Evolutionary conservation across 805 yeast species (phyloP).

Genomic region (Starmerella stigmatis): DNA sequence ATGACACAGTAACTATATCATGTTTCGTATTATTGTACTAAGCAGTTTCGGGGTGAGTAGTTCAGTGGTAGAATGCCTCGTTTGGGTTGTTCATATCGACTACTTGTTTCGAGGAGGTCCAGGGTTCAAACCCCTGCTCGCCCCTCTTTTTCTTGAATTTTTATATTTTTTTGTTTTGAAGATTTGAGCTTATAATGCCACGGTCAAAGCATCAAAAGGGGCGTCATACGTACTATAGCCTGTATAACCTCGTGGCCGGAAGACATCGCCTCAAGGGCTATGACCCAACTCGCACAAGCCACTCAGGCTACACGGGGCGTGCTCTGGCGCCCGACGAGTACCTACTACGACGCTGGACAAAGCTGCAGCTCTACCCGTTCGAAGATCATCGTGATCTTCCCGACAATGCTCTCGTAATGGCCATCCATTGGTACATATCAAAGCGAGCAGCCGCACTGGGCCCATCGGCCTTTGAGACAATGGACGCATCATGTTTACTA

Average conservation of each 20-base stretch:
- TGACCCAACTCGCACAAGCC: background rate
- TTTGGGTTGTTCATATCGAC: constrained; percentile 11
- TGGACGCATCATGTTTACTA: constrained; percentile 18
- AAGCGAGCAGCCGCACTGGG: background rate
- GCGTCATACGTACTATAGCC: background rate
- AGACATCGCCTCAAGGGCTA: background rate
- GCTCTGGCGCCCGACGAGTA: constrained; percentile 19
- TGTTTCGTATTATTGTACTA: background rate
- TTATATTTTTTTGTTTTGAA: background rate
- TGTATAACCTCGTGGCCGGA: constrained; percentile 15
- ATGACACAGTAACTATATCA: no score
- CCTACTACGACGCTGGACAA: constrained; percentile 8
- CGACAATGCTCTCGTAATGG: constrained; percentile 8
- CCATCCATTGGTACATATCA: constrained; percentile 19
- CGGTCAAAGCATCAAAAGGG: background rate
- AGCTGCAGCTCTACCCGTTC: constrained; percentile 15
- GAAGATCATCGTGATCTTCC: constrained; percentile 21
- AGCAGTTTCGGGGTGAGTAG: constrained; percentile 15
- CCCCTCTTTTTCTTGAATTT: constrained; percentile 8
- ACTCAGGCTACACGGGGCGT: background rate
- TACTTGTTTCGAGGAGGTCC: constrained; percentile 16
- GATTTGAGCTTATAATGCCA: background rate
- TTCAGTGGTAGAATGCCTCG: constrained; percentile 20
- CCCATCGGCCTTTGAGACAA: constrained; percentile 1
- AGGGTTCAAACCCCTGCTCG: constrained; percentile 22